Base-by-base conservation (phyloP, 2,329 filamentous ascomycete species). In the Apiospora pterosperma region DNA sequence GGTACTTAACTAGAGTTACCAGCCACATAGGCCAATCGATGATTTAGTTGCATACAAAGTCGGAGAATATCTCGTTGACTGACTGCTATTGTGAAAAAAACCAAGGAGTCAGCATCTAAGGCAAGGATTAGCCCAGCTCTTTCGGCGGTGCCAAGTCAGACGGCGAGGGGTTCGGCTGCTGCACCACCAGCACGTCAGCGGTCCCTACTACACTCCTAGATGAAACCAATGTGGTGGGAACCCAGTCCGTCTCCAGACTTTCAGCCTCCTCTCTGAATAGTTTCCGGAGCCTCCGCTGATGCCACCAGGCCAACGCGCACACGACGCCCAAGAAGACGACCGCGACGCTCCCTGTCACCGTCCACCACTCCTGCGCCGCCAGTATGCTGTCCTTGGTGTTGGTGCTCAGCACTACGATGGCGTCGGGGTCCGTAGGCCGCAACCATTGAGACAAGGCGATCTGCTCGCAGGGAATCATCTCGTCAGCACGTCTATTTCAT, bases 281-380 rank as follows among this genome's bases (percentile, higher is more conserved):
- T 34, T 71, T 73, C n/a, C 73, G 66, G 48, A 76, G 63, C n/a
- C 72, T 66, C 7, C 72, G 67, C 63, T 75, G 73, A 42, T 76
- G 74, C 74, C 74, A 76, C 75, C 73, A 75, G 10, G 72, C 72
- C 31, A 75, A 66, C 14, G 71, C 68, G 25, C 70, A 73, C 4
- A 75, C 69, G 10, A 73, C 64, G 31, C 69, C 69, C 19, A 75
- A 63, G 4, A 72, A 58, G 0, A 66, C 68, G 7, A 74, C 72
- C 0, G 70, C 69, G 5, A 66, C 69, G n/a, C 63, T 69, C 0
- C 73, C 72, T 5, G 69, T 70, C 7, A 69, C 63, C 0, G 69
- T 70, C 73, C 74, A 76, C 71, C 72, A 76, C 11, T 66, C 58
- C 62, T 68, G 60, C 0, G 72, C 73, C 10, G 69, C 72, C 31